A percentile compares a stretch with the other conserved stretches of the same genome.
phyloP scores from a whole-genome alignment of 2,329 filamentous ascomycete genomes.

The Ramichloridium luteum region DNA sequence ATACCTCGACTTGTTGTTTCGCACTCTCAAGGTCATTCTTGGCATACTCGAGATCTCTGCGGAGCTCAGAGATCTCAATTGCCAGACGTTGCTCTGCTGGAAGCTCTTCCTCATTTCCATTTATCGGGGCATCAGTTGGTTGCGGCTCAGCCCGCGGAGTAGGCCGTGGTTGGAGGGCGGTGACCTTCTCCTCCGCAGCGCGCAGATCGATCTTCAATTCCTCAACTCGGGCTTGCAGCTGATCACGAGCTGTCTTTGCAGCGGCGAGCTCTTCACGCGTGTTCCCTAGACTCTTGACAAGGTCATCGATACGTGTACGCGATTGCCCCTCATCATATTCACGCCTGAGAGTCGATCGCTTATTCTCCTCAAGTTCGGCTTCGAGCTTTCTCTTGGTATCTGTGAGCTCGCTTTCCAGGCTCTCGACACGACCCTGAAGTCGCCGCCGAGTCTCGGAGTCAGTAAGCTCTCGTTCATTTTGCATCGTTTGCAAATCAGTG shows the following conservation, averaged over 20 bases:
- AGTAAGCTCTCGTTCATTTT: constrained; percentile 80
- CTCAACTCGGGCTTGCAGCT: constrained; percentile 77
- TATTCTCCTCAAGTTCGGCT: constrained; percentile 70
- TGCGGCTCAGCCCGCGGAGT: constrained; percentile 44
- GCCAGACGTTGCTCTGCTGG: constrained; percentile 67
- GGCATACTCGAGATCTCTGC: constrained; percentile 71
- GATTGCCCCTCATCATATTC: constrained; percentile 82
- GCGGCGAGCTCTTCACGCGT: constrained; percentile 77
- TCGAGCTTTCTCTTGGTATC: constrained; percentile 71
- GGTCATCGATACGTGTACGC: constrained; percentile 85
- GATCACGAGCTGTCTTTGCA: constrained; percentile 76
- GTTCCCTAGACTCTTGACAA: constrained; percentile 66
- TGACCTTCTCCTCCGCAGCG: constrained; percentile 76
- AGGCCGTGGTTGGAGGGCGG: constrained; percentile 68
- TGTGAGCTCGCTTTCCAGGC: constrained; percentile 65
- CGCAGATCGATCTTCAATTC: constrained; percentile 80
- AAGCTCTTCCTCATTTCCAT: constrained; percentile 41
- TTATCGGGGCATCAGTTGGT: constrained; percentile 33
- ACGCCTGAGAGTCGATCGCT: constrained; percentile 69
- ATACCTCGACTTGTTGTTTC: constrained; percentile 71
- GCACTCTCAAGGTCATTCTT: constrained; percentile 70
- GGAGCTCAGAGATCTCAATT: constrained; percentile 73
- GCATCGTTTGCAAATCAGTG: constrained; percentile 70
- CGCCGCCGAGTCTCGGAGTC: constrained; percentile 74
- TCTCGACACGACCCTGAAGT: constrained; percentile 64